Evolutionary conservation across 169 alveolate species (phyloP).

Genomic region (Eimeria maxima): DNA sequence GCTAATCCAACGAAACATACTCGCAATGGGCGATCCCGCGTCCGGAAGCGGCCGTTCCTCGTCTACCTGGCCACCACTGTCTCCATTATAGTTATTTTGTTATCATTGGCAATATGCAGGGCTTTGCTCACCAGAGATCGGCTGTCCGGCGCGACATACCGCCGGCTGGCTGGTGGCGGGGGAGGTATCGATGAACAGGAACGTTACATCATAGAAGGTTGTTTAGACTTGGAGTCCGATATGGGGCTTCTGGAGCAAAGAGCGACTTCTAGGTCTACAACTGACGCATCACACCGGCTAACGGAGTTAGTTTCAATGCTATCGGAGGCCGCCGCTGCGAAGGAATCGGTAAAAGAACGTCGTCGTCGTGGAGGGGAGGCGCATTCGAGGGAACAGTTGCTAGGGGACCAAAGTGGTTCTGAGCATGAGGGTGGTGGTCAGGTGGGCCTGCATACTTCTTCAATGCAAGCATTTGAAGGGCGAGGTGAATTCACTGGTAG

Average conservation of each 20-base stretch:
- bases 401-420: not conserved
- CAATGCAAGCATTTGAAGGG: not conserved
- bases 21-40: not conserved
- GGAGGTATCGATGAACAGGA: not conserved
- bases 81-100: not conserved
- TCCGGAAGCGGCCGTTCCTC: not conserved
- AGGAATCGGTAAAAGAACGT: not conserved
- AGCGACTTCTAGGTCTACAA: not conserved
- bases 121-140: not conserved
- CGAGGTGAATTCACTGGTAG: not conserved
- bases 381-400: not conserved
- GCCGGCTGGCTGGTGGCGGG: not conserved
- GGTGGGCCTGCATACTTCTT: not conserved
- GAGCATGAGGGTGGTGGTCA: not conserved
- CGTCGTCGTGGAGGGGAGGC: not conserved
- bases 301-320: not conserved
- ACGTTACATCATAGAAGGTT: not conserved
- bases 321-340: not conserved
- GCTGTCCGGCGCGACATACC: not conserved
- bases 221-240: not conserved
- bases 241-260: constrained; percentile 2
- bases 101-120: not conserved
- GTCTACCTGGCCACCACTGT: not conserved
- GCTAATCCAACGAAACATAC: not conserved
- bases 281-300: not conserved